Evolutionary conservation across 306 rosid genomes (phyloP), one percentile per base, ranked within the genome.

Genomic region (Cicer yamashitae): DNA sequence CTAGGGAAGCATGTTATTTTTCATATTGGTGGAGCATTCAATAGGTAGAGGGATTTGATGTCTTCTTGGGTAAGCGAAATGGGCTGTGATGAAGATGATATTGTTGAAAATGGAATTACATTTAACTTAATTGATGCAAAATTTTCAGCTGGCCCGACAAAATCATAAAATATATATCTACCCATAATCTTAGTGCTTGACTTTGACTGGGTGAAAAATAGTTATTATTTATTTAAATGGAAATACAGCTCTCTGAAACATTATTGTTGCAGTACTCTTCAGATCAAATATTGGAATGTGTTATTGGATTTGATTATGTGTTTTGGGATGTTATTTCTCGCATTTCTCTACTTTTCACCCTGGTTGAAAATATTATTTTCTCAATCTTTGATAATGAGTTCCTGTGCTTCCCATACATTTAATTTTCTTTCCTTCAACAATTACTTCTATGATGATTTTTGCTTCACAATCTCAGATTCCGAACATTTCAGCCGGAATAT

Each of bases 401-500:
- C 5, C 20, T 81, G 67, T 58, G 63, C 71, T 73, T 22, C 70
- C 25, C 25, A 69, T 51, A 50, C 61, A 81, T 46, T 37, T 34
- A 48, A 47, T 70, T 74, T 14, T 12, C 64, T 75, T 54, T 64
- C 40, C 69, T 77, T 50, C 68, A 69, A 66, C 58, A 9, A 77
- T 70, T 43, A 37, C 65, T 70, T 60, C 41, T n/a, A 25, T 80
- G 43, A 66, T 70, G 37, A 60, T 39, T 75, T 76, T 76, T 75
- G 46, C 78, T 41, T 69, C 65, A 20, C 57, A 37, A 53, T 81
- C 80, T 61, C 89, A 91, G 98, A 88, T 94, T 71, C 96, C 96
- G 65, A 94, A 91, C 84, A 89, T 91, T 51, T 91, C 98, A 0
- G 91, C 89, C 12, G 56, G 94, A 54, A 81, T 94, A 93, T n/a